Base-by-base conservation (phyloP, 345 rosid genomes). In the Brassica cretica region DNA sequence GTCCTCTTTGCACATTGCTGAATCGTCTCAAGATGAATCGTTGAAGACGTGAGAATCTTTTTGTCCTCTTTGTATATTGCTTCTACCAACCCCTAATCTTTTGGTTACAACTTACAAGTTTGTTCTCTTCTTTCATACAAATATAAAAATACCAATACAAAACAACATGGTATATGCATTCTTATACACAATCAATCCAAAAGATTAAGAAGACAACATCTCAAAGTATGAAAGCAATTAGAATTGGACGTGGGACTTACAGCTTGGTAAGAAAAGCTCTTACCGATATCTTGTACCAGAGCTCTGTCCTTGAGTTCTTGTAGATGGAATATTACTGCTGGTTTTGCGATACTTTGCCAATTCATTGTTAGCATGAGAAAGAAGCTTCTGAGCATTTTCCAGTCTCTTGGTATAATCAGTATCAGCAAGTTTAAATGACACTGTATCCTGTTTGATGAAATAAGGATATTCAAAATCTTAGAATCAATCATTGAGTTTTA, bases 351-450 rank as follows among this genome's bases (percentile, higher is more conserved):
- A 85, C 72, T 75, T 89, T 44, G 89, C 86, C 58, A 86, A 84
- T 86, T 89, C 92, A 56, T 79, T 77, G 35, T 84, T 85, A 61
- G 85, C 84, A 62, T 76, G 85, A 62, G 86, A 84, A 60, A 86
- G 82, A 78, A 86, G 89, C 81, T 76, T 92, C 53, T 86, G 91
- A 18, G 92, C 87, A 12, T 80, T 78, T 15, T 81, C 80, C 63
- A 83, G 32, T 78, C 85, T 85, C 84, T 74, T 79, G 2, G 71
- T 78, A 44, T 85, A 86, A 82, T 83, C 84, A 12, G 78, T 77
- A 76, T 78, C 81, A 44, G 84, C 85, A 41, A 68, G 66, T 64
- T 73, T 83, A 56, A 76, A 62, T 49, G 75, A 59, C 21, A 73
- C 76, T 62, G 78, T 84, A 68, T 84, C 94, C 93, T 89, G 89